phyloP scores from a whole-genome alignment of 345 rosid species.

The Cardamine occulta region DNA sequence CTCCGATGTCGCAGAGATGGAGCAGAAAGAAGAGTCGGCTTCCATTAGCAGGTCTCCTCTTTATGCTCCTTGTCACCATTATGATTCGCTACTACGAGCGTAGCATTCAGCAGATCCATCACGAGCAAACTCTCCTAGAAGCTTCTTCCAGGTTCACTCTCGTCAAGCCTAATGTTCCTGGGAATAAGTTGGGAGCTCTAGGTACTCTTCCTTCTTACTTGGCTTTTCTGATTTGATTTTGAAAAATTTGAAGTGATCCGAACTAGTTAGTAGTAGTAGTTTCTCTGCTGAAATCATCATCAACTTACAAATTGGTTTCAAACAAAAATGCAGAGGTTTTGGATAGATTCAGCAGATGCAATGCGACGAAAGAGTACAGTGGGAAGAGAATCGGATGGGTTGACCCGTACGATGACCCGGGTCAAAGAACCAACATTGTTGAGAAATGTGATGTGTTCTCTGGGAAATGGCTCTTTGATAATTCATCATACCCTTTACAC shows the following conservation, averaged over 20 bases:
- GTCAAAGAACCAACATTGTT: slow-evolving; percentile 39
- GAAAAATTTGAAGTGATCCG: not conserved
- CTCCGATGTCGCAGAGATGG: slow-evolving; percentile 68
- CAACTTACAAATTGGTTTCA: not conserved
- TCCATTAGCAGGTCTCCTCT: slow-evolving; percentile 56
- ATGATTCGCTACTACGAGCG: slow-evolving; percentile 66
- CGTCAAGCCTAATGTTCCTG: slow-evolving; percentile 62
- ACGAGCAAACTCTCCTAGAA: slow-evolving; percentile 21
- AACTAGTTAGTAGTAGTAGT: not conserved
- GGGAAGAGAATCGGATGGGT: slow-evolving; percentile 68
- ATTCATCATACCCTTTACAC: slow-evolving; percentile 72
- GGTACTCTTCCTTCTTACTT: slow-evolving; percentile 45
- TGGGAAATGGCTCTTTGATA: slow-evolving; percentile 92
- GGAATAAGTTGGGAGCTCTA: slow-evolving; percentile 27
- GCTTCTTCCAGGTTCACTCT: slow-evolving; percentile 34
- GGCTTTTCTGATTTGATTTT: not conserved
- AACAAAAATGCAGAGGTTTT: slow-evolving; percentile 53
- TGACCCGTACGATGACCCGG: slow-evolving; percentile 38
- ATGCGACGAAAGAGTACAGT: slow-evolving; percentile 66
- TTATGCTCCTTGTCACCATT: slow-evolving; percentile 48
- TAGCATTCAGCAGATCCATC: slow-evolving; percentile 66
- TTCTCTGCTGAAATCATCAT: not conserved
- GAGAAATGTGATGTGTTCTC: slow-evolving; percentile 79
- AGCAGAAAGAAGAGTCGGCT: slow-evolving; percentile 68
- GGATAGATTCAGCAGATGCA: slow-evolving; percentile 85